Evolutionary conservation across 2,329 filamentous ascomycete genomes (phyloP).

Genomic region (Aureobasidium sp.): DNA sequence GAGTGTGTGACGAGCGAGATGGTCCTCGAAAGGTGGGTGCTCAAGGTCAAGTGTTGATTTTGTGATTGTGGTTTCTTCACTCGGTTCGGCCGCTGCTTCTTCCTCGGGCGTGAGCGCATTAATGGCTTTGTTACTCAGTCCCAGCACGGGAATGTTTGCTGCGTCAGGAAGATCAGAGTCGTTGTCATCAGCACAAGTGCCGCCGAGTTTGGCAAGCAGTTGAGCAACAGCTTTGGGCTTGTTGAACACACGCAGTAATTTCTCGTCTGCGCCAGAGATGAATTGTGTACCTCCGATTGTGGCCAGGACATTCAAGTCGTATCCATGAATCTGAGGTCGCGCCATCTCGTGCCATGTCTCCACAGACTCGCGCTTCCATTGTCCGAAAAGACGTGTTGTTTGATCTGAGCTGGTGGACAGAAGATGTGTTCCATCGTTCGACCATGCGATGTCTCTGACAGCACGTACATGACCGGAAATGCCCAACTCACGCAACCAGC

Average conservation of each 20-base stretch:
- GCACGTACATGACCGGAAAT: conserved; percentile 78
- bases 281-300: conserved; percentile 67
- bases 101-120: conserved; percentile 40
- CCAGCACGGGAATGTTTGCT: conserved; percentile 89
- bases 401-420: conserved; percentile 88
- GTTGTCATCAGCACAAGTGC: conserved; percentile 11
- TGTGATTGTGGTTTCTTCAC: conserved; percentile 41
- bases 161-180: conserved; percentile 61
- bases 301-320: conserved; percentile 92
- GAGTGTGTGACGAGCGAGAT: conserved; percentile 79
- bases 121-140: conserved; percentile 91
- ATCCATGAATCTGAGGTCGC: conserved; percentile 93
- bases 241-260: conserved; percentile 91
- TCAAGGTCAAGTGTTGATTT: conserved; percentile 58
- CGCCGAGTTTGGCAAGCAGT: conserved; percentile 46
- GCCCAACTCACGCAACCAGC: conserved; percentile 71
- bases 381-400: conserved; percentile 78
- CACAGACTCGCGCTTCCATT: conserved; percentile 55
- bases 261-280: conserved; percentile 93
- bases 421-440: conserved; percentile 71
- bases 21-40: conserved; percentile 81
- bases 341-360: conserved; percentile 91
- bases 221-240: conserved; percentile 77
- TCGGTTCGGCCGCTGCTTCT: conserved; percentile 38
- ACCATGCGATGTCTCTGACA: conserved; percentile 79